Evolutionary conservation across 2,329 filamentous ascomycete species (phyloP), one percentile per base, ranked within the genome.

Genomic region (Lachnellula arida): DNA sequence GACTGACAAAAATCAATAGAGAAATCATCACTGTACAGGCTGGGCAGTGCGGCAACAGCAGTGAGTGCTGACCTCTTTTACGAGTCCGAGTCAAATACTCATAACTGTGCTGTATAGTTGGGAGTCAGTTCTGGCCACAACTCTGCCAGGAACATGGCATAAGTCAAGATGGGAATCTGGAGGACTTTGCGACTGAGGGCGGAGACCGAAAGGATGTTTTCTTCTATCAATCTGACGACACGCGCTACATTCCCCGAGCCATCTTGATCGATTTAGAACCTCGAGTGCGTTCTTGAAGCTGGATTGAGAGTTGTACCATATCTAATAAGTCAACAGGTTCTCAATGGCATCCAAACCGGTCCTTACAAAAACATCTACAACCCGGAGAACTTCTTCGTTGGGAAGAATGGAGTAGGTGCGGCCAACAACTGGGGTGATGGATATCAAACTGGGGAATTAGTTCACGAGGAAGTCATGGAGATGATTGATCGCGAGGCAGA

Each of bases 1-100:
- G 25, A 50, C 57, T 61, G 51, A 61, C 49, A 34, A 32, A 35
- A 39, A 23, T 51, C 54, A 1, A 15, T 17, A 97, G 94, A 76
- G 94, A 99, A 83, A 99, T 99, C 69, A 99, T 99, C 75, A 99
- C 95, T 60, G 88, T 99, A 68, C 94, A 99, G 77, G 93, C 95
- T 63, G 94, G 94, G 82, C 94, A 97, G 76, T 97, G 94, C 81
- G 94, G 93, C 82, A 97, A 97, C 78, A 97, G 92, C 84, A 93
- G 92, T 96, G 72, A 80, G 89, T 88, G 60, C 62, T 60, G 54
- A 55, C 55, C 55, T 53, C n/a, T 11, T 39, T 11, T 43, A 43
- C 34, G 15, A 32, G 9, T 19, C 42, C 17, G n/a, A 23, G 53
- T 17, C 44, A 35, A 25, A 34, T 59, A 51, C 60, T 61, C 11